phyloP scores from a whole-genome alignment of 306 rosid species.

The Quercus glauca region DNA sequence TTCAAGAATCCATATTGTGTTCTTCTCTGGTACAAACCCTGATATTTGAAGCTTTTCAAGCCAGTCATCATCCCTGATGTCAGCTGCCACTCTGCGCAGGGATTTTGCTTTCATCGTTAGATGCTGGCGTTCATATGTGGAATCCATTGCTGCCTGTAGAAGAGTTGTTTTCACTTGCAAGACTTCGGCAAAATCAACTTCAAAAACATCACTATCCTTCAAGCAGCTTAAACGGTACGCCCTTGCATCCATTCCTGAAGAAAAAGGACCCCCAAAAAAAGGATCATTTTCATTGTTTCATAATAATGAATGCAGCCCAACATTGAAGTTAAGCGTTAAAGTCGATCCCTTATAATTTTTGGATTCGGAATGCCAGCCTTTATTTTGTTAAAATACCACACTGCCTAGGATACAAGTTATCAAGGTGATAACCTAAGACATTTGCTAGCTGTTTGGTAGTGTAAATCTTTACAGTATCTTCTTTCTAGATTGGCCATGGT shows the following conservation, averaged over 20 bases:
- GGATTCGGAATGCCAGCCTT: not conserved
- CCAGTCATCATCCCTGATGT: constrained; percentile 78
- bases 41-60: constrained; percentile 74
- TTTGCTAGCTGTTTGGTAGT: not conserved
- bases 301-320: not conserved
- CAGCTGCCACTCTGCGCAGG: constrained; percentile 80
- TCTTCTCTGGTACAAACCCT: constrained; percentile 81
- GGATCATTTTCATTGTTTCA: not conserved
- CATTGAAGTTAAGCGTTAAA: not conserved
- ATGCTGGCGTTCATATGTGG: constrained; percentile 40
- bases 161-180: constrained; percentile 70
- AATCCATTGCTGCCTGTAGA: constrained; percentile 69
- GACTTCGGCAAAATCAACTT: constrained; percentile 77
- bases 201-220: constrained; percentile 83
- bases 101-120: constrained; percentile 56
- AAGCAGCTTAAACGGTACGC: constrained; percentile 88
- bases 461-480: not conserved
- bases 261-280: not conserved
- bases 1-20: constrained; percentile 88
- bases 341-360: too few relatives aligned
- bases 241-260: constrained; percentile 95
- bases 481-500: not conserved
- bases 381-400: not conserved
- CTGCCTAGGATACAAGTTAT: not conserved
- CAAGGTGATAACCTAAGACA: not conserved